phyloP scores from a whole-genome alignment of 1,284 basidiomycete species.

The Cutaneotrichosporon sp. region DNA sequence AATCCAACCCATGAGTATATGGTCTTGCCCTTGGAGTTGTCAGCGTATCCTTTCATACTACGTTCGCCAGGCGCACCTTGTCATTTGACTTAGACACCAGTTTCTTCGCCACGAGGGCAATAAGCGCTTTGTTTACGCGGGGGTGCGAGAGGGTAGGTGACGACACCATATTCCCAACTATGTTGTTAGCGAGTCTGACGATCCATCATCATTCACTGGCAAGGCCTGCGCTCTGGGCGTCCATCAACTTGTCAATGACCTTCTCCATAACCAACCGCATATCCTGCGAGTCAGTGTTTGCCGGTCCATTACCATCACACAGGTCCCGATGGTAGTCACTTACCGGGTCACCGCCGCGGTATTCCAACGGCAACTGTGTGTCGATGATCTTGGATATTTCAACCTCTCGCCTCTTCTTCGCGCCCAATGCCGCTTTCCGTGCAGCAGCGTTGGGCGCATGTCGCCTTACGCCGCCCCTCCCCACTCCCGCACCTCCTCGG shows the following conservation, averaged over 20 bases:
- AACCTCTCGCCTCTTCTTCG: conserved; percentile 69
- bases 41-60: not conserved
- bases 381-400: conserved; percentile 67
- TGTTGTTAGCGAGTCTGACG: not conserved
- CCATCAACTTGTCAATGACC: conserved; percentile 52
- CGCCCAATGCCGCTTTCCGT: conserved; percentile 49
- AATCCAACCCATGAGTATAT: conserved; percentile 11
- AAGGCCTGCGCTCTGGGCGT: conserved; percentile 31
- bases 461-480: conserved; percentile 3
- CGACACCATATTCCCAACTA: conserved; percentile 73
- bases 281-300: too few species aligned
- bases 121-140: conserved; percentile 85
- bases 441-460: conserved; percentile 1
- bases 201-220: conserved; percentile 17
- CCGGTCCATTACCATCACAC: too few species aligned
- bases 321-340: not conserved
- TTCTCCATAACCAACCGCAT: conserved; percentile 70
- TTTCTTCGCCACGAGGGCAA: conserved; percentile 82
- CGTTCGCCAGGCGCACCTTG: conserved; percentile 43
- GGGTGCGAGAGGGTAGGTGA: conserved; percentile 80
- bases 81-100: conserved; percentile 62
- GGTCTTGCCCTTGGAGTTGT: conserved; percentile 11
- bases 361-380: conserved; percentile 73
- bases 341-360: conserved; percentile 57
- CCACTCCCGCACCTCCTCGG: not conserved